phyloP scores from a whole-genome alignment of 257 asterid genomes.

The Przewalskia tangutica region DNA sequence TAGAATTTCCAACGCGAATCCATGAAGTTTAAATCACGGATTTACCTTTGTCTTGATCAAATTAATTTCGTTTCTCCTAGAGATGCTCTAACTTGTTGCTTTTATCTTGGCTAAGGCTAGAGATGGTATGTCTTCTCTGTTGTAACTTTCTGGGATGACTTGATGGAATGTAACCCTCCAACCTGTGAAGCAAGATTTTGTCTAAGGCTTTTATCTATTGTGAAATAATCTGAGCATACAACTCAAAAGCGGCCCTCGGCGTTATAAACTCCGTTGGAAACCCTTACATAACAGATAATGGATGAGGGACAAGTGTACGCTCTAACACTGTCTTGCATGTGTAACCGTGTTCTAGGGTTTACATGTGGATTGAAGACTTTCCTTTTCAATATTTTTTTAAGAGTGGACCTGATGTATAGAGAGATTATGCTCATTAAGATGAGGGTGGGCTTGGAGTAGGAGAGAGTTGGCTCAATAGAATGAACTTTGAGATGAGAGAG shows the following conservation, averaged over 20 bases:
- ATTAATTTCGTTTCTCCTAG: background rate
- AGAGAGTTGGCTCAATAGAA: background rate
- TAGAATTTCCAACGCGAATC: background rate
- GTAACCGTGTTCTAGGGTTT: background rate
- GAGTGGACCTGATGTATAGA: background rate
- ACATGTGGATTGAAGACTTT: background rate
- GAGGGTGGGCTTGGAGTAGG: background rate
- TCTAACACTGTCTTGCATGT: background rate
- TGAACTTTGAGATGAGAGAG: background rate
- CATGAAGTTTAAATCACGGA: background rate
- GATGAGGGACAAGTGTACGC: background rate
- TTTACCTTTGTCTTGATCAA: background rate
- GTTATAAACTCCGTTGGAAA: background rate
- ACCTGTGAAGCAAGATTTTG: background rate
- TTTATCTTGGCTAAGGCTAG: background rate
- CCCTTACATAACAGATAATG: background rate
- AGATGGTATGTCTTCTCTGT: background rate
- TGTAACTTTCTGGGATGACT: background rate
- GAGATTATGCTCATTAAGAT: background rate
- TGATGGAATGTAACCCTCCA: background rate
- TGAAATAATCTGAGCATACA: background rate
- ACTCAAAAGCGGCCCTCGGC: background rate
- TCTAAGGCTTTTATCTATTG: background rate
- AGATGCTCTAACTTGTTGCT: background rate
- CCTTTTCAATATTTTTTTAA: background rate